phyloP scores from a whole-genome alignment of 2,329 filamentous ascomycete genomes.

The Arachnomyces sp. region DNA sequence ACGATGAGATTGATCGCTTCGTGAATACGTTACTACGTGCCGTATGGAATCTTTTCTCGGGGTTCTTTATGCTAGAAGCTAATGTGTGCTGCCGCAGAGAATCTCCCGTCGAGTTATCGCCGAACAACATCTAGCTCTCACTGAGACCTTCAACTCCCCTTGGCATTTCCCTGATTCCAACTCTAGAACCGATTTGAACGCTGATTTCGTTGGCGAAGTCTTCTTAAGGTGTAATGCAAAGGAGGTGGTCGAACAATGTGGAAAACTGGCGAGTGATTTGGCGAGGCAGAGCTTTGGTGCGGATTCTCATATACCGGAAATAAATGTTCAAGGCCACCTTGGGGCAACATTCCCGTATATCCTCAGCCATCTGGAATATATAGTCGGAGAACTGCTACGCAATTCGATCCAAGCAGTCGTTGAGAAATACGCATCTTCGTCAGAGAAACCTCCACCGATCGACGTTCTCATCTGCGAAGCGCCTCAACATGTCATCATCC shows the following conservation, averaged over 20 bases:
- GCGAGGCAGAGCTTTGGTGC: slow-evolving; percentile 68
- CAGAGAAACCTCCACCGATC: slow-evolving; percentile 63
- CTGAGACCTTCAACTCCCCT: slow-evolving; percentile 84
- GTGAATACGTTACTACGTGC: slow-evolving; percentile 92
- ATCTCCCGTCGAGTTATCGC: slow-evolving; percentile 95
- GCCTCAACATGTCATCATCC: slow-evolving; percentile 88
- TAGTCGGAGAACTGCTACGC: slow-evolving; percentile 85
- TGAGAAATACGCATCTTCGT: slow-evolving; percentile 55
- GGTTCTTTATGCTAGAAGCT: slow-evolving; percentile 3
- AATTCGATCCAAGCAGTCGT: slow-evolving; percentile 92
- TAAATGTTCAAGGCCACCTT: slow-evolving; percentile 76
- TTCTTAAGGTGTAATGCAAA: slow-evolving; percentile 87
- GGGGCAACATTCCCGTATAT: slow-evolving; percentile 94
- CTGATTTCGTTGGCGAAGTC: slow-evolving; percentile 91
- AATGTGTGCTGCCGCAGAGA: slow-evolving; percentile 46
- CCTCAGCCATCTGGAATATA: slow-evolving; percentile 91
- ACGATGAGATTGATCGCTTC: slow-evolving; percentile 78
- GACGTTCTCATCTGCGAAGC: slow-evolving; percentile 93
- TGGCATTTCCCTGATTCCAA: slow-evolving; percentile 81
- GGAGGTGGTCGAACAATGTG: slow-evolving; percentile 80
- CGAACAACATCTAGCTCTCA: slow-evolving; percentile 91
- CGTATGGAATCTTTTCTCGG: slow-evolving; percentile 43
- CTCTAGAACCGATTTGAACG: slow-evolving; percentile 51
- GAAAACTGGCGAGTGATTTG: slow-evolving; percentile 65
- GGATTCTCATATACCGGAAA: slow-evolving; percentile 65